phyloP scores from a whole-genome alignment of 1,284 basidiomycete species.

The Meripilus lineatus region DNA sequence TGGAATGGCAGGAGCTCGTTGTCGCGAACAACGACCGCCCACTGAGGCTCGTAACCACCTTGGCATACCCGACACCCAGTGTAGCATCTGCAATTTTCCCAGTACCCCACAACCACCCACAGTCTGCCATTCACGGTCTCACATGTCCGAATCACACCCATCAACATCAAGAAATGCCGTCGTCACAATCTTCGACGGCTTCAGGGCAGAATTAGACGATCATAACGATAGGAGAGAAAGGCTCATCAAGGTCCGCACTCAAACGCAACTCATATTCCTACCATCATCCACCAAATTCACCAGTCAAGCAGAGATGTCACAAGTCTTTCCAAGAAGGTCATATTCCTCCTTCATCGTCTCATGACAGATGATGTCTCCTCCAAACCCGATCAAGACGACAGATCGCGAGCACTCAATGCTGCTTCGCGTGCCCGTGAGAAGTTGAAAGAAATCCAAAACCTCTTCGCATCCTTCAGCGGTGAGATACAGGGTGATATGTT shows the following conservation, averaged over 20 bases:
- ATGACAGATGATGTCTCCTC: slow-evolving; percentile 43
- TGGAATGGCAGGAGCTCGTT: too few species aligned
- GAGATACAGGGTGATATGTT: slow-evolving; percentile 72
- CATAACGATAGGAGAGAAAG: slow-evolving; percentile 74
- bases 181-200: slow-evolving; percentile 45
- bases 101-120: slow-evolving; percentile 1
- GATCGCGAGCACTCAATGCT: slow-evolving; percentile 34
- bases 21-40: too few species aligned
- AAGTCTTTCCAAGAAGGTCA: slow-evolving; percentile 89
- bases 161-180: slow-evolving; percentile 22
- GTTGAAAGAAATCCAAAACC: slow-evolving; percentile 62
- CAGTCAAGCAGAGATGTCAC: slow-evolving; percentile 85
- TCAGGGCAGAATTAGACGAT: slow-evolving; percentile 69
- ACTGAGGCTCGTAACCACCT: too few species aligned
- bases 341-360: slow-evolving; percentile 88
- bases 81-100: not conserved
- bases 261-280: slow-evolving; percentile 5
- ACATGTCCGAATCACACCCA: slow-evolving; percentile 10
- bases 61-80: not conserved
- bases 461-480: slow-evolving; percentile 59
- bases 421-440: slow-evolving; percentile 60
- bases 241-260: slow-evolving; percentile 67
- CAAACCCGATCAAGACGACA: slow-evolving; percentile 19
- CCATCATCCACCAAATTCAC: slow-evolving; percentile 9
- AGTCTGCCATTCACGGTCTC: slow-evolving; percentile 1